A percentile compares a stretch with the other conserved stretches of the same genome.
phyloP scores from a whole-genome alignment of 805 yeast species.

The Pachysolen tannophilus region DNA sequence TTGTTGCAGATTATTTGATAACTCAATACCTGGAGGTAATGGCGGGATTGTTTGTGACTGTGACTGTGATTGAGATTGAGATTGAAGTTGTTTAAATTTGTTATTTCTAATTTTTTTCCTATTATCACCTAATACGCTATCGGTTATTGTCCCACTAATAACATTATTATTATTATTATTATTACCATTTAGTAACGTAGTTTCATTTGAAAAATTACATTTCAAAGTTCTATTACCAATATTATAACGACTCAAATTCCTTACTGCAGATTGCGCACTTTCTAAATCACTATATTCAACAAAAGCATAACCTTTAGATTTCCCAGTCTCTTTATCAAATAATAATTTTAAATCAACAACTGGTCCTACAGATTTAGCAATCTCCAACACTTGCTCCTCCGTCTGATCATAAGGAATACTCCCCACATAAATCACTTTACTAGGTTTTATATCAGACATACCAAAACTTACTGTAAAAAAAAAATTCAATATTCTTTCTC shows the following conservation, averaged over 20 bases:
- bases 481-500: too few relatives aligned
- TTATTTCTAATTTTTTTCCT: conserved; percentile 7
- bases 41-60: conserved; percentile 31
- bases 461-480: too few relatives aligned
- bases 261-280: conserved; percentile 84
- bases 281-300: conserved; percentile 77
- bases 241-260: conserved; percentile 74
- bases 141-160: background rate
- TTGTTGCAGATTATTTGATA: conserved; percentile 25
- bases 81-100: conserved; percentile 11
- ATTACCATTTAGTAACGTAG: conserved; percentile 16
- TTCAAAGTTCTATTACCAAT: conserved; percentile 65
- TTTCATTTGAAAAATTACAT: conserved; percentile 67
- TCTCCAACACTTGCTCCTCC: conserved; percentile 79
- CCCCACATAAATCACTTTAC: conserved; percentile 63
- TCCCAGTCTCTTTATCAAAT: conserved; percentile 85
- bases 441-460: too few relatives aligned
- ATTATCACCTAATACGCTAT: background rate
- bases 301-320: conserved; percentile 85
- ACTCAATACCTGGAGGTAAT: conserved; percentile 46
- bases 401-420: conserved; percentile 90
- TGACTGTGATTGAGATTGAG: conserved; percentile 16
- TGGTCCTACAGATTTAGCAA: conserved; percentile 85
- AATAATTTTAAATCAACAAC: conserved; percentile 66
- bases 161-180: conserved; percentile 1